Evolutionary conservation across 139 green algal genomes (phyloP), one percentile per base, ranked within the genome.

Genomic region (Tetratostichococcus sp.): DNA sequence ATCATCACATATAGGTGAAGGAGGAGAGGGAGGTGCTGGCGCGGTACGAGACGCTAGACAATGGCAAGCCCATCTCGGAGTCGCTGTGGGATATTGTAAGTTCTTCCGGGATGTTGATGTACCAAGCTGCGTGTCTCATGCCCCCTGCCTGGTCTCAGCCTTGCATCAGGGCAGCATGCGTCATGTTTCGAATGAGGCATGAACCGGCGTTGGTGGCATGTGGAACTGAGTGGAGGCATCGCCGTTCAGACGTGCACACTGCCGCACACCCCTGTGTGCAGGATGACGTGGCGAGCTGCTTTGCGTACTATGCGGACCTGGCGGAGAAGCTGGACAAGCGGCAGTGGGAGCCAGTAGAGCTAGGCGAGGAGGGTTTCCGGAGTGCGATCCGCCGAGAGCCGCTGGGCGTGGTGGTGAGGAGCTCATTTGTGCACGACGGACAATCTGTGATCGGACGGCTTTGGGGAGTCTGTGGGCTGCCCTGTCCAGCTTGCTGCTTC

Each of bases 21-120:
- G 83, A 91, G 8, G 30, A 78, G 19, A 95, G 94, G 84, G 5
- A 42, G 0, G 17, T 70, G 22, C 83, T 97, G 30, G 91, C 92
- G 0, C 69, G 77, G 16, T 73, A 86, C 21, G 93, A 97, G 79
- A 92, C 89, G 2, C 75, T 90, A 35, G 90, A 97, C 83, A 89
- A 76, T 43, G 92, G 93, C 34, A 97, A 97, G 84, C 91, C 93
- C 0, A 88, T 97, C 11, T 86, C 91, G 1, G 93, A 97, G 86
- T 80, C 90, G 14, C 86, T 93, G 72, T 95, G 89, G 91, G 93
- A 97, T 82, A 89, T 97, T 79, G 89, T 93, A 67, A 77, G 84
- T 5, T 0, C n/a, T n/a, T n/a, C n/a, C n/a, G n/a, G n/a, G n/a
- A n/a, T n/a, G n/a, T n/a, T n/a, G n/a, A n/a, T n/a, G n/a, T n/a